phyloP scores from a whole-genome alignment of 208 protist species.

The Leishmania amazonensis region DNA sequence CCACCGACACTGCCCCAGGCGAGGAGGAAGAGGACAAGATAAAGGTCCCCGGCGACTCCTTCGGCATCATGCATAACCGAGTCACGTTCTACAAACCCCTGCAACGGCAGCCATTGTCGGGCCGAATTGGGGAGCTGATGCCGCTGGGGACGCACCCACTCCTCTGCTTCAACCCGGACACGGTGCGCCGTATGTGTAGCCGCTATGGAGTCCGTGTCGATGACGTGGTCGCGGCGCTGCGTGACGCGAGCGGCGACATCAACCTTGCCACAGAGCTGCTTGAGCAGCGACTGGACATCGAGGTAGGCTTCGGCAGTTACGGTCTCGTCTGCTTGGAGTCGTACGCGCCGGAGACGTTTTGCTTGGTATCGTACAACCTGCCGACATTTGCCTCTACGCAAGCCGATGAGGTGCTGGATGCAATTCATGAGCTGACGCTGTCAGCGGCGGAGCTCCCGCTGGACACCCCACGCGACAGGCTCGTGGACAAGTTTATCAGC shows the following conservation, averaged over 20 bases:
- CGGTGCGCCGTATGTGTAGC: slow-evolving; percentile 57
- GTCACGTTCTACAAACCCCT: slow-evolving; percentile 82
- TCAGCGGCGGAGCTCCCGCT: slow-evolving; percentile 85
- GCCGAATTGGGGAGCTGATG: slow-evolving; percentile 64
- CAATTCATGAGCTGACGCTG: slow-evolving; percentile 86
- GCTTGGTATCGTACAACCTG: slow-evolving; percentile 76
- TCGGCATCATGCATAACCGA: slow-evolving; percentile 89
- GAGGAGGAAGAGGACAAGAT: slow-evolving; percentile 54
- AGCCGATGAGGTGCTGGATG: slow-evolving; percentile 80
- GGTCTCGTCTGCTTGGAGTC: slow-evolving; percentile 83
- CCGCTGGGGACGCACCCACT: slow-evolving; percentile 61
- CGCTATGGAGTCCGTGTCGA: slow-evolving; percentile 58
- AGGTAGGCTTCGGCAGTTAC: slow-evolving; percentile 62
- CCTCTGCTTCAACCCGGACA: slow-evolving; percentile 57
- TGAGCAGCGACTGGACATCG: slow-evolving; percentile 47
- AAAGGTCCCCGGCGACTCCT: slow-evolving; percentile 81
- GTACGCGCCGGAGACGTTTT: slow-evolving; percentile 88
- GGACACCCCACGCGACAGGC: slow-evolving; percentile 50
- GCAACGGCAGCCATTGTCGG: slow-evolving; percentile 34
- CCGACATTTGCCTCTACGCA: slow-evolving; percentile 62
- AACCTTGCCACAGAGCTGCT: slow-evolving; percentile 69
- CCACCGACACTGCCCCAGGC: slow-evolving; percentile 34
- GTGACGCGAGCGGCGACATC: slow-evolving; percentile 57
- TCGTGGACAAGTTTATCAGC: slow-evolving; percentile 65
- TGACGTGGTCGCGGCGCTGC: slow-evolving; percentile 57